Conservation (phyloP, 2,329 filamentous ascomycete genomes). For the Aspergillus carbonarius region DNA sequence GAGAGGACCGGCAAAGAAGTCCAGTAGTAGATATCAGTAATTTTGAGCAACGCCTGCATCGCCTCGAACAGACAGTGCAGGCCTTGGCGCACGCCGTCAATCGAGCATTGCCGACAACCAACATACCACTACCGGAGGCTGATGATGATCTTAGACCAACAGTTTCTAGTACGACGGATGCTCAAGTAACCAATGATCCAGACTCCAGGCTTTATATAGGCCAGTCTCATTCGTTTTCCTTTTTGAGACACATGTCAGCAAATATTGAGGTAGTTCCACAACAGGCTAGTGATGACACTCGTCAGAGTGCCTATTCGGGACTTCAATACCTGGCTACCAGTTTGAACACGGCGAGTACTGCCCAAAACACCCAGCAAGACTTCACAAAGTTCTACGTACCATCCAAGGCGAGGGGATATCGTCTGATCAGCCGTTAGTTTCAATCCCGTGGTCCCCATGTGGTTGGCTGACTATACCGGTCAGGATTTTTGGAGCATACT, state of each 20-base stretch:
- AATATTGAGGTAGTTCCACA: not conserved
- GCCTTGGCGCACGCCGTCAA: not conserved
- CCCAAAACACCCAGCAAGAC: not conserved
- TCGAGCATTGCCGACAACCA: not conserved
- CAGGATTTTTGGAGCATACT: not conserved
- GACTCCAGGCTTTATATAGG: not conserved
- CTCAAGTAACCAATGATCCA: not conserved
- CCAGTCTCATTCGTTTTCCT: not conserved
- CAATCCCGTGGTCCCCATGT: too few relatives aligned
- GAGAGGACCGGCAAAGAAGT: too few relatives aligned
- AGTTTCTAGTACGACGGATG: not conserved
- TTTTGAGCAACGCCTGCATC: not conserved
- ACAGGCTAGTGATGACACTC: not conserved
- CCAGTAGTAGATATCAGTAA: not conserved
- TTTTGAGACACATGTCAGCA: not conserved
- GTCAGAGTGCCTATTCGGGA: not conserved
- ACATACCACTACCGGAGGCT: too few relatives aligned
- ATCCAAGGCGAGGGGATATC: not conserved
- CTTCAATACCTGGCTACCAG: not conserved
- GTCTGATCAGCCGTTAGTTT: not conserved
- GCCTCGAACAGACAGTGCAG: not conserved
- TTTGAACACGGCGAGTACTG: not conserved
- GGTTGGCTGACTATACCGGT: not conserved
- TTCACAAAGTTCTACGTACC: not conserved
- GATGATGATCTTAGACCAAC: not conserved